phyloP scores from a whole-genome alignment of 2,329 filamentous ascomycete genomes.

The Aspergillus luchuensis region DNA sequence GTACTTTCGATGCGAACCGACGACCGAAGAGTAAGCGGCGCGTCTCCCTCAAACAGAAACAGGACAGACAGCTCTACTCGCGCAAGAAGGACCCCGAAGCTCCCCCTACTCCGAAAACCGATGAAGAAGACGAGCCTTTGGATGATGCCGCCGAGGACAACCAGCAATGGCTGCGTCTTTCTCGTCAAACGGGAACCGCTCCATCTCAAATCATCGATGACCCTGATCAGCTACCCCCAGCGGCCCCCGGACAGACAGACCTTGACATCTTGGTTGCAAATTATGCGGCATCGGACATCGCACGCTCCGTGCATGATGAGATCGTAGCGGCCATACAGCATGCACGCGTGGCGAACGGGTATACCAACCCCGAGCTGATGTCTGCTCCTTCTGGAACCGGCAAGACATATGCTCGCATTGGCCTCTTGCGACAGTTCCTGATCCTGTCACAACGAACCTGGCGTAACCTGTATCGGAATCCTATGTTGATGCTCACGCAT shows the following conservation, averaged over 20 bases:
- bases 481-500: conserved; percentile 96
- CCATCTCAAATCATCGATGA: conserved; percentile 70
- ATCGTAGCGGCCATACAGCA: conserved; percentile 69
- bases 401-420: conserved; percentile 78
- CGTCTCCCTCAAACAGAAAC: conserved; percentile 79
- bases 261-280: conserved; percentile 78
- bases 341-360: conserved; percentile 69
- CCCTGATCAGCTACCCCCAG: conserved; percentile 60
- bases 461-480: conserved; percentile 96
- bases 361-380: conserved; percentile 59
- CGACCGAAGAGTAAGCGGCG: conserved; percentile 71
- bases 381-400: conserved; percentile 58
- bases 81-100: conserved; percentile 67
- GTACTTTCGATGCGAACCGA: conserved; percentile 60
- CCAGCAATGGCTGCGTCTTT: conserved; percentile 63
- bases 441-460: conserved; percentile 91
- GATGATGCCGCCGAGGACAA: conserved; percentile 54
- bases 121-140: conserved; percentile 59
- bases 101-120: conserved; percentile 63
- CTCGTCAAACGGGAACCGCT: conserved; percentile 55
- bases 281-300: conserved; percentile 78
- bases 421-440: conserved; percentile 77
- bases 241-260: conserved; percentile 68
- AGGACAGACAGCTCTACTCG: conserved; percentile 89
- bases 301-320: conserved; percentile 71